A percentile compares a stretch with the other conserved stretches of the same genome.
Evolutionary conservation across 805 yeast genomes (phyloP).

Genomic region (Spathaspora girioi): DNA sequence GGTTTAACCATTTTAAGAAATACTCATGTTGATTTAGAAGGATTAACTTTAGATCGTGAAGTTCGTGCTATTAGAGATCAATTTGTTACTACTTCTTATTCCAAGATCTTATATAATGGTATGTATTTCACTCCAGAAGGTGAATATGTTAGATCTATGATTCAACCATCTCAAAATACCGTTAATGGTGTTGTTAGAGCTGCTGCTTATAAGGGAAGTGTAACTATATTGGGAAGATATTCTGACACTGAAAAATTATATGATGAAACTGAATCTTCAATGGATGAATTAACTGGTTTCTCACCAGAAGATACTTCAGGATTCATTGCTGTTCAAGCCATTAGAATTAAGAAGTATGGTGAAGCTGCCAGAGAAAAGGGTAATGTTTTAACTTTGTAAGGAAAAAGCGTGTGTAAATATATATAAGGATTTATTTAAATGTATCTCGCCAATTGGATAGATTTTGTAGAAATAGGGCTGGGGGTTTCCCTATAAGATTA

Average conservation of each 20-base stretch:
- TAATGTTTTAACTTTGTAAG: constrained; percentile 44
- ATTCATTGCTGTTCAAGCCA: constrained; percentile 96
- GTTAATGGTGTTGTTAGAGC: constrained; percentile 97
- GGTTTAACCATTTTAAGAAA: constrained; percentile 92
- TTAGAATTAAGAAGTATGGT: constrained; percentile 97
- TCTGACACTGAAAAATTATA: constrained; percentile 94
- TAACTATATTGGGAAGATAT: constrained; percentile 85
- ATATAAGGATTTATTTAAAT: neutral
- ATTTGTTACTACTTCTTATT: constrained; percentile 89
- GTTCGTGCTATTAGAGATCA: constrained; percentile 95
- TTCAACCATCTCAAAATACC: constrained; percentile 88
- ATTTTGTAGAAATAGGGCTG: constrained; percentile 2
- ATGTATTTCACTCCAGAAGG: constrained; percentile 98
- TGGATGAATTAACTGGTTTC: constrained; percentile 99
- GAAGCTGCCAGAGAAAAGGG: constrained; percentile 86
- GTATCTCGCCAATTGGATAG: constrained; percentile 5
- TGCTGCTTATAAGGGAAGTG: constrained; percentile 86
- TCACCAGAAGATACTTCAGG: constrained; percentile 96
- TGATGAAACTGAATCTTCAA: constrained; percentile 96
- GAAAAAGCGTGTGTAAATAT: neutral
- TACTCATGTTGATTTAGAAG: constrained; percentile 95
- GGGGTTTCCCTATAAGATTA: constrained; percentile 23
- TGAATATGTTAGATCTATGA: constrained; percentile 91
- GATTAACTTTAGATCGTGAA: constrained; percentile 94
- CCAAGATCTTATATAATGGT: constrained; percentile 92